These are phyloP conservation scores for Fraxinus sp. DNA, from an alignment of 305 asterid genomes.

Conservation along the genomic window DNA sequence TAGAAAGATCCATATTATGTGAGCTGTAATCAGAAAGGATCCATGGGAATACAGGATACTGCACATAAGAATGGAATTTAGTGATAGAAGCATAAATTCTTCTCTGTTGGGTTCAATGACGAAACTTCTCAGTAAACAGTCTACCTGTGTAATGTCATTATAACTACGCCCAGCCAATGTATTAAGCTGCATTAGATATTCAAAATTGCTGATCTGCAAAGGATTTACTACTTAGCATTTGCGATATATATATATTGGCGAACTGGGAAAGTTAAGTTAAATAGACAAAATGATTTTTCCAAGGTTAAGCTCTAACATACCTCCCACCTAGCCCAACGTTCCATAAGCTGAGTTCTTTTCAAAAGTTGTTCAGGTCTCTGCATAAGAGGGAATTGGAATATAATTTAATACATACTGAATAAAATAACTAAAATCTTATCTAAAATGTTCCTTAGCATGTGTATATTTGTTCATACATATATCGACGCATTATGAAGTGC, in stretches of 20 bases:
- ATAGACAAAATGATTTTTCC: conserved; percentile 9
- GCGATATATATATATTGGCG: not conserved
- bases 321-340: conserved; percentile 99
- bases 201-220: conserved; percentile 97
- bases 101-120: conserved; percentile 21
- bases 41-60: conserved; percentile 99
- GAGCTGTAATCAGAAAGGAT: conserved; percentile 91
- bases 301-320: conserved; percentile 48
- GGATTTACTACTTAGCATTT: conserved; percentile 25
- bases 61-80: conserved; percentile 38
- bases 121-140: conserved; percentile 24
- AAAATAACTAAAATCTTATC: conserved; percentile 20
- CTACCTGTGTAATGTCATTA: conserved; percentile 94
- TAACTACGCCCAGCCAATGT: conserved; percentile 98
- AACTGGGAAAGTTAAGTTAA: conserved; percentile 16
- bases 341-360: conserved; percentile 97
- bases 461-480: conserved; percentile 14
- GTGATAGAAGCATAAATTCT: conserved; percentile 18
- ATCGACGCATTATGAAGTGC: conserved; percentile 20
- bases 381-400: conserved; percentile 36
- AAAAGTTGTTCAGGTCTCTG: conserved; percentile 98
- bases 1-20: conserved; percentile 67
- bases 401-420: conserved; percentile 18
- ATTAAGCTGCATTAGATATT: conserved; percentile 96
- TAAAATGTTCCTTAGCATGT: conserved; percentile 16